phyloP scores from a whole-genome alignment of 345 rosid species.

The Ricinus communis region DNA sequence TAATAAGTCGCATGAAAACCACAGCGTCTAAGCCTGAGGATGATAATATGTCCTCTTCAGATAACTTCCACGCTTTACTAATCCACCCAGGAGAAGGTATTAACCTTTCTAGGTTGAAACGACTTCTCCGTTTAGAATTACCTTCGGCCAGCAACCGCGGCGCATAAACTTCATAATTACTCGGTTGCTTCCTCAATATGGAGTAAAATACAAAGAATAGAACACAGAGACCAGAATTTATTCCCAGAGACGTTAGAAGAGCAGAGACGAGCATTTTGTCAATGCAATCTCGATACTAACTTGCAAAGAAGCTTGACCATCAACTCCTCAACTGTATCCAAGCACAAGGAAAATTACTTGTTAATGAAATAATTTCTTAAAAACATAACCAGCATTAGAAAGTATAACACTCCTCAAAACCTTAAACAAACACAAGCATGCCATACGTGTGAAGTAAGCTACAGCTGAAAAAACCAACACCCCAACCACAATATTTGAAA shows the following conservation, averaged over 20 bases:
- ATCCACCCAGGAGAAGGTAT: slow-evolving; percentile 91
- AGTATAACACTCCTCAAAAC: not conserved
- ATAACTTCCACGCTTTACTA: slow-evolving; percentile 59
- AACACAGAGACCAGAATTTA: slow-evolving; percentile 76
- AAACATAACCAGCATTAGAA: not conserved
- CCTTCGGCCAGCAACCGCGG: slow-evolving; percentile 79
- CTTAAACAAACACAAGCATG: not conserved
- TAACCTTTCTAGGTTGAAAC: slow-evolving; percentile 65
- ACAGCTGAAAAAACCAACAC: not conserved
- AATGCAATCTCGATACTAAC: slow-evolving; percentile 12
- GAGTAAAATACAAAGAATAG: slow-evolving; percentile 70
- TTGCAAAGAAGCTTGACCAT: not conserved
- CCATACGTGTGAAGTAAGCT: not conserved
- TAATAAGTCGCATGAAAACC: slow-evolving; percentile 75
- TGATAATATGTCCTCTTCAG: slow-evolving; percentile 67
- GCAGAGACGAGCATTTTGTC: slow-evolving; percentile 85
- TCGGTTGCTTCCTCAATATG: slow-evolving; percentile 74
- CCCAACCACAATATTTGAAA: not conserved
- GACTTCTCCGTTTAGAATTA: slow-evolving; percentile 47
- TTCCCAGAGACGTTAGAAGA: slow-evolving; percentile 78
- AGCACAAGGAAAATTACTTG: not conserved
- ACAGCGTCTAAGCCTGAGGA: slow-evolving; percentile 80
- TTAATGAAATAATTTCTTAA: not conserved
- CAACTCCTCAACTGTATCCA: slow-evolving; percentile 21
- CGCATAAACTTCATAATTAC: slow-evolving; percentile 60